A percentile compares a stretch with the other conserved stretches of the same genome.
These are phyloP conservation scores for Phlyctochytrium bullatum DNA, from an alignment of 192 early-diverging fungal genomes.

Conservation along the genomic window DNA sequence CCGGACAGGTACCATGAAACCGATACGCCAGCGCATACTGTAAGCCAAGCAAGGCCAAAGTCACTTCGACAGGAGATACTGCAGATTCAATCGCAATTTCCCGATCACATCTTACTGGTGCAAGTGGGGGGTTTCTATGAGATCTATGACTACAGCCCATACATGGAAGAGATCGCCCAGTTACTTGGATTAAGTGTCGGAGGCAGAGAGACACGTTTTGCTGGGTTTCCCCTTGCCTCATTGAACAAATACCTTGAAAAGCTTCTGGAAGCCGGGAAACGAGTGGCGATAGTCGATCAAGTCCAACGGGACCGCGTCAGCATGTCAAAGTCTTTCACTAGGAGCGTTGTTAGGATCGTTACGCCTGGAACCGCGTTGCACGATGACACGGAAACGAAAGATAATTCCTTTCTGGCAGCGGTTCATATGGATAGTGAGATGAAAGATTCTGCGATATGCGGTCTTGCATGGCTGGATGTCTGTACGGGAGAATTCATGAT, in stretches of 20 bases:
- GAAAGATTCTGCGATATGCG: slow-evolving; percentile 25
- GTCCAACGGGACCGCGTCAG: slow-evolving; percentile 10
- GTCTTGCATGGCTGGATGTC: slow-evolving; percentile 89
- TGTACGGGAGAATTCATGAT: slow-evolving; percentile 87
- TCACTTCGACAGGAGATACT: slow-evolving; percentile 15
- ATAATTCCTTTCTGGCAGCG: slow-evolving; percentile 77
- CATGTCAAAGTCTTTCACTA: slow-evolving; percentile 41
- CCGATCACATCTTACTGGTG: slow-evolving; percentile 40
- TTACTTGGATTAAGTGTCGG: slow-evolving; percentile 3
- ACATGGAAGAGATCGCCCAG: slow-evolving; percentile 19
- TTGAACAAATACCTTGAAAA: slow-evolving; percentile 28
- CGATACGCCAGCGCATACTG: too few relatives aligned
- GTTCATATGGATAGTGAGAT: slow-evolving; percentile 18
- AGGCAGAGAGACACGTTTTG: slow-evolving; percentile 8
- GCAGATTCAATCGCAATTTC: slow-evolving; percentile 25
- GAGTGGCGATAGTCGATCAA: slow-evolving; percentile 51
- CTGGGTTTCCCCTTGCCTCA: slow-evolving; percentile 38
- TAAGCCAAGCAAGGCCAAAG: too few relatives aligned
- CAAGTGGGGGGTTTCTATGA: slow-evolving; percentile 57
- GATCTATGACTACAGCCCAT: slow-evolving; percentile 34
- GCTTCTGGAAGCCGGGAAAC: slow-evolving; percentile 31
- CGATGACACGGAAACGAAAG: slow-evolving; percentile 21
- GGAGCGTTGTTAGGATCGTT: slow-evolving; percentile 75
- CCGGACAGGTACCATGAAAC: too few relatives aligned
- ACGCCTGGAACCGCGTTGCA: slow-evolving; percentile 81